Evolutionary conservation across 2,329 filamentous ascomycete genomes (phyloP).

Genomic region (Hypoxylon sp.): DNA sequence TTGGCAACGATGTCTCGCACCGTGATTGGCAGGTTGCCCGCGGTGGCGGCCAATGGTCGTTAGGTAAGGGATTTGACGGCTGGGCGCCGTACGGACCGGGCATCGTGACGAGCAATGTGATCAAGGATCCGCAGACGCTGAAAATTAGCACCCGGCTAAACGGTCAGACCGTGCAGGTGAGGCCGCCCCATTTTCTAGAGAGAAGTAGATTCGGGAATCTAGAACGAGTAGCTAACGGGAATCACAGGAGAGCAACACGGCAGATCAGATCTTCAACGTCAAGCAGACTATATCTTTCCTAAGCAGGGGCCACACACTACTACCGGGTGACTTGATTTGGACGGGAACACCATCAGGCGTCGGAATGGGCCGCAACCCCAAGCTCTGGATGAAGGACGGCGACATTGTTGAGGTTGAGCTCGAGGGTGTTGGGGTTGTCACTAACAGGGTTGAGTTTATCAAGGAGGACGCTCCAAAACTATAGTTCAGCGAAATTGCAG

Average conservation of each 20-base stretch:
- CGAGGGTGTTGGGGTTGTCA: constrained; percentile 75
- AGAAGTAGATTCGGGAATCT: too few relatives aligned
- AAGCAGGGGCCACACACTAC: constrained; percentile 73
- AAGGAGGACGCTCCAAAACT: constrained; percentile 57
- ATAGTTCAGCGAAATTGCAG: constrained; percentile 32
- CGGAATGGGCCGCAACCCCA: constrained; percentile 77
- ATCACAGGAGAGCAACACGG: constrained; percentile 66
- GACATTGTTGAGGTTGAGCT: constrained; percentile 79
- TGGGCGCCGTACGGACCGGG: constrained; percentile 82
- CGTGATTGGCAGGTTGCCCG: constrained; percentile 81
- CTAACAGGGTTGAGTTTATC: constrained; percentile 65
- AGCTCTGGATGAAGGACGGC: constrained; percentile 78
- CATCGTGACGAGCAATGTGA: constrained; percentile 72
- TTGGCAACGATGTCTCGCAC: constrained; percentile 86
- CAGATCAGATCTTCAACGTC: constrained; percentile 75
- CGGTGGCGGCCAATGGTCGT: constrained; percentile 78
- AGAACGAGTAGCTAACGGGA: constrained; percentile 11
- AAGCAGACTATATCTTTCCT: constrained; percentile 72
- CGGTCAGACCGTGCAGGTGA: constrained; percentile 69
- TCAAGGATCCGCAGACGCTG: constrained; percentile 71
- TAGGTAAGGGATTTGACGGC: constrained; percentile 82
- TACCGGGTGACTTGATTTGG: constrained; percentile 76
- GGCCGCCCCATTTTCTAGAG: neutral
- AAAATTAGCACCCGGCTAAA: constrained; percentile 73
- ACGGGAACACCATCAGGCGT: constrained; percentile 80